Evolutionary conservation across 352 stramenopile genomes (phyloP).

Genomic region (Phytopythium litorale): DNA sequence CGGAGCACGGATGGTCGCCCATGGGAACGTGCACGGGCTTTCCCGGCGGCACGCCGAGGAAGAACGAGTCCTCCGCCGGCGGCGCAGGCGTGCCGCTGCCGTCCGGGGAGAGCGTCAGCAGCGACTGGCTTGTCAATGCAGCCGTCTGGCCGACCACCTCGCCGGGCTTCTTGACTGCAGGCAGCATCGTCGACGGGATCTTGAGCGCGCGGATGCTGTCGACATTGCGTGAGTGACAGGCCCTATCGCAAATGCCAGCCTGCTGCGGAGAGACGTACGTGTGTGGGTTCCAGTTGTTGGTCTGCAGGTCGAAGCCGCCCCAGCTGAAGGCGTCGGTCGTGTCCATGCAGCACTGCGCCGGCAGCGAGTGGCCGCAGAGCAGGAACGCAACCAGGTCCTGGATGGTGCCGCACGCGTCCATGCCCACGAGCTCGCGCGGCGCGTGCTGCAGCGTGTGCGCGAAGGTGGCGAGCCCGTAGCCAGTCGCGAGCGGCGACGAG

Average conservation of each 20-base stretch:
- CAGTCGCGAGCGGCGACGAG: constrained; percentile 39
- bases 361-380: constrained; percentile 47
- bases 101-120: not conserved
- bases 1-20: constrained; percentile 76
- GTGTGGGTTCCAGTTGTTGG: constrained; percentile 37
- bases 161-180: constrained; percentile 46
- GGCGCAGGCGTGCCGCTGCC: not conserved
- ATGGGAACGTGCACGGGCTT: constrained; percentile 58
- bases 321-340: constrained; percentile 76
- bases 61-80: constrained; percentile 13
- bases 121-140: not conserved
- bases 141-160: constrained; percentile 35
- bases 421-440: constrained; percentile 29
- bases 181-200: constrained; percentile 61
- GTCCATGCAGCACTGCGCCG: constrained; percentile 51
- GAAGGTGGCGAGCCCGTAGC: constrained; percentile 71
- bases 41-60: constrained; percentile 24
- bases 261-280: constrained; percentile 12
- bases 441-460: constrained; percentile 43
- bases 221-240: not conserved
- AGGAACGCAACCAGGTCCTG: constrained; percentile 75
- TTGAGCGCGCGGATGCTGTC: constrained; percentile 41
- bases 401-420: constrained; percentile 77
- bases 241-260: not conserved
- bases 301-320: constrained; percentile 51